These are phyloP conservation scores for Yamadazyma jaroonii DNA, from an alignment of 1,139 yeast species.

Conservation along the genomic window DNA sequence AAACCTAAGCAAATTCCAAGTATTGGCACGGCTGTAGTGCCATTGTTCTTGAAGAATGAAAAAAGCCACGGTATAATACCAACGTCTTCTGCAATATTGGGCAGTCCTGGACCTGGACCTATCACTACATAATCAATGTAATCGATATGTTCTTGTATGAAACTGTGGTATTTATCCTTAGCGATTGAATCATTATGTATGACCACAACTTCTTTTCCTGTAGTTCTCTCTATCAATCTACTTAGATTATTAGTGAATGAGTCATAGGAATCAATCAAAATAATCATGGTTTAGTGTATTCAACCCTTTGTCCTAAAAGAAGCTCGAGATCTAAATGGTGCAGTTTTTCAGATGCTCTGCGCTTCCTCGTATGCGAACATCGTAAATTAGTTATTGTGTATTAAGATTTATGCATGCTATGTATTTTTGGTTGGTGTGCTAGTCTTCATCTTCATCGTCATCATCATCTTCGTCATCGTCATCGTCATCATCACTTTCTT, in stretches of 20 bases:
- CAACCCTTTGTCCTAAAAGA: background rate
- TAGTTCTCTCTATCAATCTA: constrained; percentile 54
- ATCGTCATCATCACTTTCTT: constrained; percentile 39
- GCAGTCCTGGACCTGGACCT: constrained; percentile 99
- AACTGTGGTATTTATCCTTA: constrained; percentile 29
- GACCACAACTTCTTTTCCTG: constrained; percentile 57
- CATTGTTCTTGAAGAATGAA: constrained; percentile 20
- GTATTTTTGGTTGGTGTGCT: constrained; percentile 1
- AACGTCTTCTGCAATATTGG: constrained; percentile 58
- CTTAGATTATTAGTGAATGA: constrained; percentile 86
- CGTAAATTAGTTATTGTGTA: constrained; percentile 2
- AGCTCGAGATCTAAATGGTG: too few species aligned
- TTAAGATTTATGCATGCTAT: constrained; percentile 5
- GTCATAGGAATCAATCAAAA: constrained; percentile 89
- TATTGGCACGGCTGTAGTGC: constrained; percentile 51
- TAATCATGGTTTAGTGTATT: constrained; percentile 37
- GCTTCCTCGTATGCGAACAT: constrained; percentile 2
- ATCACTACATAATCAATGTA: constrained; percentile 76
- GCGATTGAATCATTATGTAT: constrained; percentile 72
- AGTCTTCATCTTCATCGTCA: constrained; percentile 12
- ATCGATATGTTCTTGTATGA: constrained; percentile 36
- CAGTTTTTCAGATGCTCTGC: constrained; percentile 5
- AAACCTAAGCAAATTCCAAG: constrained; percentile 94
- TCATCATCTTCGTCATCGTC: constrained; percentile 26
- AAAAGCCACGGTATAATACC: constrained; percentile 69